Base-by-base conservation (phyloP, 768 basidiomycete genomes). In the Mycena capillaripes region DNA sequence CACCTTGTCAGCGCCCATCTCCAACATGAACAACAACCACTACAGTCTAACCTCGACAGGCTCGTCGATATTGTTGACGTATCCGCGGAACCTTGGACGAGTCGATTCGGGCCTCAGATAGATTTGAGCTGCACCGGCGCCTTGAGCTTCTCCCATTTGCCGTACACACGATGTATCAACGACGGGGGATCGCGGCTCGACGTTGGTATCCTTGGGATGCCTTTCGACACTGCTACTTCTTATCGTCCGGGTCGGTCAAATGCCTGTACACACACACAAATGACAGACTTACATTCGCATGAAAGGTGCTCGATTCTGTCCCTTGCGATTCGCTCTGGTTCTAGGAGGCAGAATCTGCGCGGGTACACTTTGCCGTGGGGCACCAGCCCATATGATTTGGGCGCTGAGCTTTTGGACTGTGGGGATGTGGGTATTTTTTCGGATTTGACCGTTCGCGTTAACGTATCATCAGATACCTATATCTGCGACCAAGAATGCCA, bases 241-340 rank as follows among this genome's bases (percentile, higher is more conserved):
- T 87, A 83, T 64, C 83, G 86, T 12, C 82, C 85, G 9, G 91
- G n/a, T n/a, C n/a, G n/a, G n/a, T n/a, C n/a, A n/a, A n/a, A n/a
- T n/a, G n/a, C n/a, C n/a, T n/a, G n/a, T n/a, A n/a, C n/a, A n/a
- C n/a, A n/a, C n/a, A n/a, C n/a, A n/a, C n/a, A n/a, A n/a, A n/a
- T n/a, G n/a, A n/a, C n/a, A n/a, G n/a, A n/a, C n/a, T n/a, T n/a
- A n/a, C n/a, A n/a, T n/a, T n/a, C n/a, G n/a, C n/a, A n/a, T n/a
- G n/a, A n/a, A n/a, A n/a, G n/a, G n/a, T n/a, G 91, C 4, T 91
- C 91, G 17, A 85, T 91, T n/a, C 91, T 92, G 3, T 91, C 91
- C 0, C 84, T 85, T 69, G 91, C 87, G 9, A 89, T 93, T 62
- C 85, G 92, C 23, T 84, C 85, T 12, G 89, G 90, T 0, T 87